Conservation (phyloP, 1,139 yeast species). For the Scheffersomyces cryptocercus region DNA sequence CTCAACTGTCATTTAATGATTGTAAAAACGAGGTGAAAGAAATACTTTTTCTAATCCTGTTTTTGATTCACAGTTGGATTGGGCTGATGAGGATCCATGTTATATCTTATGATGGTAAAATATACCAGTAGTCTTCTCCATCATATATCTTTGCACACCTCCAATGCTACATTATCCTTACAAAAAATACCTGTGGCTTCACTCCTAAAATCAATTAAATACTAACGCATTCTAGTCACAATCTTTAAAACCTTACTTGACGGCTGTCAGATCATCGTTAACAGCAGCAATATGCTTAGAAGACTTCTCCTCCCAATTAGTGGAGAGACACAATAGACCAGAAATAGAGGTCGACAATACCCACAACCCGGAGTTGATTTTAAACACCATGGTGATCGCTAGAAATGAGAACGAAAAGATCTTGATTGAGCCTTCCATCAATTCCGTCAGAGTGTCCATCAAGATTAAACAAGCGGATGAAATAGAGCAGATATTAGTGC, state of each 20-base stretch:
- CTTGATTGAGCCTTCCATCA: conserved; percentile 89
- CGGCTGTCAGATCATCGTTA: conserved; percentile 90
- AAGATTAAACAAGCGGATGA: conserved; percentile 97
- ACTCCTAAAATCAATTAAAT: not conserved
- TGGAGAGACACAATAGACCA: conserved; percentile 96
- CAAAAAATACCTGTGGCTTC: too few species aligned
- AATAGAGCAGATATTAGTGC: conserved; percentile 91
- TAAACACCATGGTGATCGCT: conserved; percentile 87
- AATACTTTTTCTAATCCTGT: too few species aligned
- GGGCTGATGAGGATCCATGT: too few species aligned
- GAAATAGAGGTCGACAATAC: conserved; percentile 79
- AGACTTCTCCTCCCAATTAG: conserved; percentile 92
- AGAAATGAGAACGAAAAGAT: conserved; percentile 94
- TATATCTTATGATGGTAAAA: too few species aligned
- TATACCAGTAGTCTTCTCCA: too few species aligned
- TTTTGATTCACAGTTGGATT: too few species aligned
- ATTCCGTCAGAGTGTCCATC: conserved; percentile 84
- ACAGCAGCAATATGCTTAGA: conserved; percentile 95
- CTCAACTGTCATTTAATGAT: too few species aligned
- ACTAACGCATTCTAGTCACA: conserved; percentile 54
- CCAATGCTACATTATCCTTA: too few species aligned
- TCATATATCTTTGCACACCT: too few species aligned
- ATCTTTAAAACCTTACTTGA: conserved; percentile 91
- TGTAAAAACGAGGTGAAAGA: too few species aligned
- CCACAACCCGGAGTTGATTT: conserved; percentile 73